Percentiles rank a stretch among this genome's conserved stretches.
These are phyloP conservation scores for Cubamyces sp. DNA, from an alignment of 768 basidiomycete species.

Conservation along the genomic window DNA sequence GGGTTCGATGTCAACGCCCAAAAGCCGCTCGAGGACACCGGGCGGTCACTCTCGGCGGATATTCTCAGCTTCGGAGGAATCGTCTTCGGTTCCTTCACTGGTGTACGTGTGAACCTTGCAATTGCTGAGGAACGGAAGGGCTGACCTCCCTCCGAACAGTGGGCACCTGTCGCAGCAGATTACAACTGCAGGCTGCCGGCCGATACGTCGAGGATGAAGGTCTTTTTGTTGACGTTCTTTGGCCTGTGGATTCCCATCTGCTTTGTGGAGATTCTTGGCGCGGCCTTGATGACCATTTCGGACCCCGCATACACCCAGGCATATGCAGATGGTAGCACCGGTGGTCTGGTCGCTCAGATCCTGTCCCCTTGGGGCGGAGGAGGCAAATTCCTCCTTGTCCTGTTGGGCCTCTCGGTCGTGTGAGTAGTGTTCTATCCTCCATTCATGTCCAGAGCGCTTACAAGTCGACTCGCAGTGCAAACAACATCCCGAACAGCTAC, in stretches of 20 bases:
- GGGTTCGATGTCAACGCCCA: conserved; percentile 51
- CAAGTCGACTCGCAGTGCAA: conserved; percentile 38
- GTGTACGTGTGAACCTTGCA: conserved; percentile 37
- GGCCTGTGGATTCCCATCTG: conserved; percentile 53
- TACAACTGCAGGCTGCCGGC: conserved; percentile 55
- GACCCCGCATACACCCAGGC: conserved; percentile 42
- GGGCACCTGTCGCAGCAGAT: conserved; percentile 58
- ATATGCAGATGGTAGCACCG: conserved; percentile 44
- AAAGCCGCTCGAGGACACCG: conserved; percentile 46
- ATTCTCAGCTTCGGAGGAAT: conserved; percentile 57
- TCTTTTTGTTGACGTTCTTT: conserved; percentile 55
- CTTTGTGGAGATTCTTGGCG: conserved; percentile 54
- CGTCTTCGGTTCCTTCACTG: conserved; percentile 51
- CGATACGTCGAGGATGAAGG: conserved; percentile 44
- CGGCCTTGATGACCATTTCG: conserved; percentile 45
- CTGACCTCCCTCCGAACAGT: conserved; percentile 28
- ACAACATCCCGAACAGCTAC: conserved; percentile 54
- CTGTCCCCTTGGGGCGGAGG: conserved; percentile 44
- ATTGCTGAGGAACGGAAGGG: neutral
- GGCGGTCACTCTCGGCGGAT: conserved; percentile 48
- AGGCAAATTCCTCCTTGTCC: conserved; percentile 50
- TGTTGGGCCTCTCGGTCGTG: conserved; percentile 49
- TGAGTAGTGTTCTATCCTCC: conserved; percentile 8
- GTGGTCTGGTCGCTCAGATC: conserved; percentile 49
- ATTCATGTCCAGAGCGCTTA: neutral